Conservation (phyloP, 2,329 filamentous ascomycete species). For the Nigrospora sphaerica region DNA sequence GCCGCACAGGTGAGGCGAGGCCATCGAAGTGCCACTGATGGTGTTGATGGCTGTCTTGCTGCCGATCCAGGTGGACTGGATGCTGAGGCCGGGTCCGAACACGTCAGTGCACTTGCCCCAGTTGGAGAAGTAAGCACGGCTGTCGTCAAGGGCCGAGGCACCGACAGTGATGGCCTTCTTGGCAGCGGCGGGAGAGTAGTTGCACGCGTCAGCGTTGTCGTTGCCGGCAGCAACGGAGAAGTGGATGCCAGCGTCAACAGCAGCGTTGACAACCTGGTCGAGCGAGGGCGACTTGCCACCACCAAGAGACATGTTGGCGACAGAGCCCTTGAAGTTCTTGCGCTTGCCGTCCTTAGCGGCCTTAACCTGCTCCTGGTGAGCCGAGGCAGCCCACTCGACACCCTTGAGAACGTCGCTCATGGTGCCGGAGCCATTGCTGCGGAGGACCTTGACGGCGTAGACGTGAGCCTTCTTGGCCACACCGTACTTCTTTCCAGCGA, state of each 20-base stretch:
- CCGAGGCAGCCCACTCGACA: constrained; percentile 85
- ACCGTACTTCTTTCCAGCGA: constrained; percentile 98
- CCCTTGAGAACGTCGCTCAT: constrained; percentile 99
- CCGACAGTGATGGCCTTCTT: constrained; percentile 91
- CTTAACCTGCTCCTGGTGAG: constrained; percentile 69
- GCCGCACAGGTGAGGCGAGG: constrained; percentile 92
- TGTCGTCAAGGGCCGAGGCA: constrained; percentile 86
- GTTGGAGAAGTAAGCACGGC: constrained; percentile 99
- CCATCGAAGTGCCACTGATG: constrained; percentile 99
- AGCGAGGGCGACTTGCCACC: constrained; percentile 93
- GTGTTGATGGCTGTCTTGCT: constrained; percentile 95
- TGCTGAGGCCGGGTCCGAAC: constrained; percentile 95
- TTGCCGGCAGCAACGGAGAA: constrained; percentile 98
- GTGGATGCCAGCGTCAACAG: constrained; percentile 85
- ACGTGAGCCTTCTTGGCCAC: constrained; percentile 98
- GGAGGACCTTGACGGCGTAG: constrained; percentile 96
- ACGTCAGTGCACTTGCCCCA: constrained; percentile 99
- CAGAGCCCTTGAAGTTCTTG: constrained; percentile 97
- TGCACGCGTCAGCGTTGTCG: constrained; percentile 98
- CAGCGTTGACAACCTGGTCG: constrained; percentile 88
- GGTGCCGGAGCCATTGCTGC: constrained; percentile 92
- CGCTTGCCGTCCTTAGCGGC: constrained; percentile 79
- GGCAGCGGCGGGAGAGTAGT: constrained; percentile 95
- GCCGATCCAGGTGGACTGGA: constrained; percentile 97
- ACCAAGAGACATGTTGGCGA: constrained; percentile 98